Evolutionary conservation across 495 filamentous ascomycete genomes (phyloP).

Genomic region (Aspergillus panamensis): DNA sequence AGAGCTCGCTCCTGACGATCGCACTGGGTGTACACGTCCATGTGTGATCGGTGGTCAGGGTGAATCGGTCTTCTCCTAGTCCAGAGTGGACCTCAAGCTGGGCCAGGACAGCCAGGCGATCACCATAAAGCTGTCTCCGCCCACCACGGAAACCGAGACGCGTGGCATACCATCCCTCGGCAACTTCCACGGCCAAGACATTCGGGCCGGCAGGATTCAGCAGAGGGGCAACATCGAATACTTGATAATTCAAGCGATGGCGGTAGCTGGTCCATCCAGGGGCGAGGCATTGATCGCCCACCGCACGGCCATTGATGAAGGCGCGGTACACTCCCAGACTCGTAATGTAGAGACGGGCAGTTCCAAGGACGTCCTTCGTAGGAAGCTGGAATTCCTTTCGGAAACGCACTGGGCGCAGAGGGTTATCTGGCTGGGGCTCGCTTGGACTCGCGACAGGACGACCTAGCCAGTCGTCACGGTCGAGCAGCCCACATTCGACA

Average conservation of each 20-base stretch:
- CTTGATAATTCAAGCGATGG: constrained; percentile 48
- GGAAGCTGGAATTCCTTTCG: constrained; percentile 26
- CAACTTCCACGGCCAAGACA: constrained; percentile 47
- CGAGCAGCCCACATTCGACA: constrained; percentile 39
- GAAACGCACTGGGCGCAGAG: constrained; percentile 28
- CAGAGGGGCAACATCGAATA: constrained; percentile 45
- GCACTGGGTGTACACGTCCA: constrained; percentile 44
- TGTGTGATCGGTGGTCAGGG: constrained; percentile 36
- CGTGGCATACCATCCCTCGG: constrained; percentile 54
- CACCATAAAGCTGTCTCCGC: constrained; percentile 39
- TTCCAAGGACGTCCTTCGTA: not conserved
- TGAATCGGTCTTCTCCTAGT: constrained; percentile 16
- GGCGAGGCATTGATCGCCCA: constrained; percentile 45
- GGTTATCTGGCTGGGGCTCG: constrained; percentile 16
- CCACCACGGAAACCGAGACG: constrained; percentile 43
- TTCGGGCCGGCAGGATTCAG: constrained; percentile 35
- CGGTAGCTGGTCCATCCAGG: constrained; percentile 55
- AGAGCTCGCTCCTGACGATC: constrained; percentile 46
- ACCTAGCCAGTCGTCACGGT: constrained; percentile 36
- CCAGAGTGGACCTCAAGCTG: constrained; percentile 38
- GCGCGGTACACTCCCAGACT: constrained; percentile 49
- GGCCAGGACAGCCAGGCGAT: constrained; percentile 42
- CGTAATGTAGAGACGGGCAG: constrained; percentile 50
- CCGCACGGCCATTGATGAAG: constrained; percentile 45
- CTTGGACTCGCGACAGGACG: constrained; percentile 27